These are phyloP conservation scores for Chrysosporium queenslandicum DNA, from an alignment of 2,329 filamentous ascomycete genomes.

Conservation along the genomic window DNA sequence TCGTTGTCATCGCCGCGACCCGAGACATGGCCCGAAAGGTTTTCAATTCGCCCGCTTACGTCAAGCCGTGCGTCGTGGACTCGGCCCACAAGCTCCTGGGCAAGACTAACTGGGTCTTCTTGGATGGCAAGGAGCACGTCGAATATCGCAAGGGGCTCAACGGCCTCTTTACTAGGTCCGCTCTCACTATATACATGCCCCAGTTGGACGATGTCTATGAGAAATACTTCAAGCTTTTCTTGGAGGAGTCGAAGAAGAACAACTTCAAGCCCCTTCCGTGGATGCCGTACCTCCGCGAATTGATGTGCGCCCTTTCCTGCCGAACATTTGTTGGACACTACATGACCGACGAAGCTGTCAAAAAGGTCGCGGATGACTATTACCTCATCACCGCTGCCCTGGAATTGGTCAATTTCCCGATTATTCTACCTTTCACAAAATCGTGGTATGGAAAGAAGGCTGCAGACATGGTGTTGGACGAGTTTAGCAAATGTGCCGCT, in stretches of 20 bases:
- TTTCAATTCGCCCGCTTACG: slow-evolving; percentile 83
- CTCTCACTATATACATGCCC: slow-evolving; percentile 78
- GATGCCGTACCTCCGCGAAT: slow-evolving; percentile 85
- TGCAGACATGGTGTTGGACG: slow-evolving; percentile 77
- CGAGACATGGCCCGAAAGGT: slow-evolving; percentile 94
- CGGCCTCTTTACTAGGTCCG: slow-evolving; percentile 82
- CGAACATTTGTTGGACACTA: slow-evolving; percentile 97
- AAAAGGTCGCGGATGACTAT: slow-evolving; percentile 93
- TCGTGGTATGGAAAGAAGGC: slow-evolving; percentile 97
- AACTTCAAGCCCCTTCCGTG: slow-evolving; percentile 68
- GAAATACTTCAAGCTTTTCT: slow-evolving; percentile 69
- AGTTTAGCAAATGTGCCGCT: slow-evolving; percentile 83
- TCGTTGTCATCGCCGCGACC: slow-evolving; percentile 91
- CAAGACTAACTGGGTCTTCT: slow-evolving; percentile 88
- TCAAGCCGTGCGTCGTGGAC: slow-evolving; percentile 95
- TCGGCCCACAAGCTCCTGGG: slow-evolving; percentile 87
- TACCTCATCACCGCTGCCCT: slow-evolving; percentile 92
- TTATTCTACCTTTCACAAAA: slow-evolving; percentile 90
- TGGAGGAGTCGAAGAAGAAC: slow-evolving; percentile 62
- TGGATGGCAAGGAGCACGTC: slow-evolving; percentile 88
- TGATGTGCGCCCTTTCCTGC: slow-evolving; percentile 90
- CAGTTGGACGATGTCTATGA: slow-evolving; percentile 88
- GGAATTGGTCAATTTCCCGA: slow-evolving; percentile 95
- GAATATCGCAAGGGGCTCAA: slow-evolving; percentile 97
- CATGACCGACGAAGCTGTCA: slow-evolving; percentile 78